phyloP scores from a whole-genome alignment of 2,329 filamentous ascomycete species.

The Coniochaeta prunicola region DNA sequence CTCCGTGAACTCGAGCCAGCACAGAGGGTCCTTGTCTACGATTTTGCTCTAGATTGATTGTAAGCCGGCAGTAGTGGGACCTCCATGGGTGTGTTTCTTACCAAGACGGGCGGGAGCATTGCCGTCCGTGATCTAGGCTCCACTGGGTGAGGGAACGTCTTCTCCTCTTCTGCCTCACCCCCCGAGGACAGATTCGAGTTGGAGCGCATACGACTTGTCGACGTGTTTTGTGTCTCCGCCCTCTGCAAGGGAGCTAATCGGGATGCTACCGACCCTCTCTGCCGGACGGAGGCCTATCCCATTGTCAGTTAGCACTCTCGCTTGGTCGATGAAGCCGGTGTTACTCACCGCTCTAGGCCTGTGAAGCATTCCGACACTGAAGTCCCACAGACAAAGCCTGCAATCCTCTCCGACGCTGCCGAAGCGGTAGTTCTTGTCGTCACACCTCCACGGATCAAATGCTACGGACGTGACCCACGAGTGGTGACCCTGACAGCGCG shows the following conservation, averaged over 20 bases:
- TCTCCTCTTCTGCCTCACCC: slow-evolving; percentile 39
- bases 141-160: slow-evolving; percentile 66
- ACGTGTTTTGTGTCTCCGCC: slow-evolving; percentile 53
- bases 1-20: slow-evolving; percentile 90
- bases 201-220: slow-evolving; percentile 56
- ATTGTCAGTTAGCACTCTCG: not conserved
- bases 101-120: slow-evolving; percentile 84
- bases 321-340: slow-evolving; percentile 12
- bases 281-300: slow-evolving; percentile 43
- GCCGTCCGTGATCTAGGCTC: slow-evolving; percentile 79
- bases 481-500: slow-evolving; percentile 88
- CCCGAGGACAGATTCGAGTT: slow-evolving; percentile 58
- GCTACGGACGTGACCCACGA: slow-evolving; percentile 92
- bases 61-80: not conserved
- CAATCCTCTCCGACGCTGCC: slow-evolving; percentile 95
- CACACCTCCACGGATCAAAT: slow-evolving; percentile 95
- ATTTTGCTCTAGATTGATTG: slow-evolving; percentile 57
- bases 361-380: slow-evolving; percentile 93
- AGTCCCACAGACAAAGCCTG: slow-evolving; percentile 89
- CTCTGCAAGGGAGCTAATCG: slow-evolving; percentile 42
- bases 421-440: slow-evolving; percentile 91
- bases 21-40: slow-evolving; percentile 79
- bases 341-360: slow-evolving; percentile 67
- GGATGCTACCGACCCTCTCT: slow-evolving; percentile 48
- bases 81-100: slow-evolving; percentile 33